phyloP scores from a whole-genome alignment of 345 rosid genomes.

The Citrus maxima region DNA sequence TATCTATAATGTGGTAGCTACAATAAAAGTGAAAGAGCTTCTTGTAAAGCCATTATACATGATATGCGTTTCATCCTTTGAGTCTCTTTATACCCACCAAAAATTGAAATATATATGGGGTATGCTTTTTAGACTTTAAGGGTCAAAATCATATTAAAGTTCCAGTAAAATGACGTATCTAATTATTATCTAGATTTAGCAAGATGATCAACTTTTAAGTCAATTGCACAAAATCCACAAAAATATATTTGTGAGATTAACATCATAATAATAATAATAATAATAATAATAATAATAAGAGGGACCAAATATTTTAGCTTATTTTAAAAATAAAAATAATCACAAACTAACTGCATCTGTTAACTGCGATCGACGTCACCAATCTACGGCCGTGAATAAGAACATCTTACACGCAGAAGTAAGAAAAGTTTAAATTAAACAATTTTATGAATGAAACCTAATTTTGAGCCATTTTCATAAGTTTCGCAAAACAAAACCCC shows the following conservation, averaged over 20 bases:
- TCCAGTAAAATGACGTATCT: not conserved
- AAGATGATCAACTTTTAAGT: not conserved
- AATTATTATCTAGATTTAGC: not conserved
- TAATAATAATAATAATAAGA: too few species aligned
- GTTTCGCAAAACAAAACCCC: too few species aligned
- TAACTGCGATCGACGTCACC: too few species aligned
- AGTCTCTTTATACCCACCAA: not conserved
- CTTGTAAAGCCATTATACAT: conserved; percentile 3
- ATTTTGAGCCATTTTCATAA: too few species aligned
- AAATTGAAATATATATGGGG: not conserved
- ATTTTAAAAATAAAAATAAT: too few species aligned
- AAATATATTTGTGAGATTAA: not conserved
- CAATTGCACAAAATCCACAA: not conserved
- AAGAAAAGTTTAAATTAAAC: too few species aligned
- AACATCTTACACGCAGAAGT: too few species aligned
- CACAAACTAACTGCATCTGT: too few species aligned
- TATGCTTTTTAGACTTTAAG: not conserved
- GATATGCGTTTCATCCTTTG: not conserved
- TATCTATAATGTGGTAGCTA: not conserved
- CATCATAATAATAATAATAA: too few species aligned
- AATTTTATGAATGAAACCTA: too few species aligned
- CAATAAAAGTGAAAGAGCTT: conserved; percentile 12
- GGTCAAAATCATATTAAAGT: conserved; percentile 12
- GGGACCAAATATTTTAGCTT: too few species aligned
- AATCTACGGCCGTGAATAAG: too few species aligned